Evolutionary conservation across 1,139 yeast genomes (phyloP).

Genomic region (Suhomyces chickasaworum): DNA sequence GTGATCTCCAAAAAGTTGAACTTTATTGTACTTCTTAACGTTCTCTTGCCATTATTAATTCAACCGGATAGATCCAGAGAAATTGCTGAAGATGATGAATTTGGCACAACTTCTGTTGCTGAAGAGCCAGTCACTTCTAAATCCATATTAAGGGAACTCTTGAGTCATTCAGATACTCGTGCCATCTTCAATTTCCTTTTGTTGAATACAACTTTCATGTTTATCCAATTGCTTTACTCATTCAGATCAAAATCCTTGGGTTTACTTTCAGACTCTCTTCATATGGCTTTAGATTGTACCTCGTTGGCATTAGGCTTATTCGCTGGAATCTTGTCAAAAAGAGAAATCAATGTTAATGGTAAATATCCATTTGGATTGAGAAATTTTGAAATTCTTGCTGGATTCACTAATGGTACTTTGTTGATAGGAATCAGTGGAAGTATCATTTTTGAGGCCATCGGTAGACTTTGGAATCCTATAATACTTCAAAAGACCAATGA

Average conservation of each 20-base stretch:
- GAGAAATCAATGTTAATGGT: constrained; percentile 54
- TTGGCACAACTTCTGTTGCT: neutral
- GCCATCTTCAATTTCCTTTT: constrained; percentile 86
- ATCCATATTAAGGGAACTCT: constrained; percentile 40
- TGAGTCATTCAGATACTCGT: constrained; percentile 71
- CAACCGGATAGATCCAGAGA: constrained; percentile 19
- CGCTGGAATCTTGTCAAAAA: constrained; percentile 67
- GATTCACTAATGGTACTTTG: constrained; percentile 90
- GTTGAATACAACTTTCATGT: constrained; percentile 89
- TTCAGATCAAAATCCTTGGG: constrained; percentile 92
- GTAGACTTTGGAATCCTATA: constrained; percentile 77
- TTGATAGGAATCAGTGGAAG: constrained; percentile 87
- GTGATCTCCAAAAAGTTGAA: constrained; percentile 19
- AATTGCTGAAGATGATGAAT: constrained; percentile 9
- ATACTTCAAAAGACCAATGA: constrained; percentile 81
- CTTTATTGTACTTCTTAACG: constrained; percentile 16
- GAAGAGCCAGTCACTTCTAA: constrained; percentile 7
- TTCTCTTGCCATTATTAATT: constrained; percentile 23
- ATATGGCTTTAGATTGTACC: constrained; percentile 93
- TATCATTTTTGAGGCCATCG: constrained; percentile 82
- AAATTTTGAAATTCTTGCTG: constrained; percentile 88
- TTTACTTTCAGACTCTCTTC: constrained; percentile 86
- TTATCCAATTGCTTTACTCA: constrained; percentile 87
- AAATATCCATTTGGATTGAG: constrained; percentile 85
- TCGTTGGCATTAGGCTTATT: constrained; percentile 87